These are phyloP conservation scores for Fusarium phyllophilum DNA, from an alignment of 2,329 filamentous ascomycete genomes.

Conservation along the genomic window DNA sequence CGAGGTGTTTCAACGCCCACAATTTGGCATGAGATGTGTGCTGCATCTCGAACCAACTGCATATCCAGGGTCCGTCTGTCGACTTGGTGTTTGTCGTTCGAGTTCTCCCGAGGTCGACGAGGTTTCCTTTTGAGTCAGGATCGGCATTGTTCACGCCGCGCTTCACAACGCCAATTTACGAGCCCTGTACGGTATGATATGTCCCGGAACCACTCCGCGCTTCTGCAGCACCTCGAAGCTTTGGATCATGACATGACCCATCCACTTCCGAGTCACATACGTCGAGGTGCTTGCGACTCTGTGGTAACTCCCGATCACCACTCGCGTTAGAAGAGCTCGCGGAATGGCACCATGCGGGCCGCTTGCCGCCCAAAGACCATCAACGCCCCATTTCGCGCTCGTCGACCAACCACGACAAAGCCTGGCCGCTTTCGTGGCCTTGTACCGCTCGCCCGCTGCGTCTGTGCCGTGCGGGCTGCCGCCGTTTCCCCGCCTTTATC, in stretches of 20 bases:
- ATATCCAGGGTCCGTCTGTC: conserved; percentile 36
- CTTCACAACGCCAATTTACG: conserved; percentile 18
- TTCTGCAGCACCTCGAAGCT: conserved; percentile 24
- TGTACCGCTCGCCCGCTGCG: conserved; percentile 29
- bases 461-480: conserved; percentile 34
- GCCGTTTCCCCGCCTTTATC: conserved; percentile 29
- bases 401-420: conserved; percentile 32
- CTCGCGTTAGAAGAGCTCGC: conserved; percentile 19
- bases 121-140: conserved; percentile 10
- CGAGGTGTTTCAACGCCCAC: conserved; percentile 27
- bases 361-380: conserved; percentile 34
- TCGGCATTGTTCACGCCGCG: conserved; percentile 20
- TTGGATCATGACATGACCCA: conserved; percentile 35
- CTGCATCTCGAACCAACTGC: conserved; percentile 41
- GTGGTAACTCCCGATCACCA: conserved; percentile 7
- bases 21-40: conserved; percentile 13
- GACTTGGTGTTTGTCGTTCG: conserved; percentile 12
- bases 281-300: conserved; percentile 5
- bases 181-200: conserved; percentile 1
- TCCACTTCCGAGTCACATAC: conserved; percentile 5
- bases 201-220: conserved; percentile 22
- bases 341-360: conserved; percentile 36
- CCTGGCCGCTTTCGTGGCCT: conserved; percentile 25
- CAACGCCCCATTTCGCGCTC: conserved; percentile 29
- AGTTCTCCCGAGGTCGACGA: conserved; percentile 21